Evolutionary conservation across 2,329 filamentous ascomycete species (phyloP).

Genomic region (Trichophyton rubrum): DNA sequence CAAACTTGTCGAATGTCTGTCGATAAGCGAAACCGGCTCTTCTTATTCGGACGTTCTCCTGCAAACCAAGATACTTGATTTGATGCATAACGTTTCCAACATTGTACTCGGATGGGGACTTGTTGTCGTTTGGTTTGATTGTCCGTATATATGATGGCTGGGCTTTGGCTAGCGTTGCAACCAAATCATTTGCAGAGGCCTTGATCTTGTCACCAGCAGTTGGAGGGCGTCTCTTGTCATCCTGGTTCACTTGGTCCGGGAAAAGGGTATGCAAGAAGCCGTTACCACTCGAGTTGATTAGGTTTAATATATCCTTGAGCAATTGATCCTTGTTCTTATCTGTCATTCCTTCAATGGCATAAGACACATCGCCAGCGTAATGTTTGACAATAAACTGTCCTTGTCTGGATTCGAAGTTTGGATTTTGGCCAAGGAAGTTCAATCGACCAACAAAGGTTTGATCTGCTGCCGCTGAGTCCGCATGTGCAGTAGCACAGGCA

Average conservation of each 20-base stretch:
- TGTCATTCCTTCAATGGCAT: slow-evolving; percentile 90
- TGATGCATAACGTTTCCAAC: slow-evolving; percentile 87
- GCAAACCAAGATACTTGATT: slow-evolving; percentile 97
- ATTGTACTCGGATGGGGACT: slow-evolving; percentile 88
- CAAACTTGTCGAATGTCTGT: slow-evolving; percentile 95
- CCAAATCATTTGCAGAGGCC: slow-evolving; percentile 82
- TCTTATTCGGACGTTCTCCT: slow-evolving; percentile 96
- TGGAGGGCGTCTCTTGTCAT: slow-evolving; percentile 86
- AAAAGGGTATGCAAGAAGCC: slow-evolving; percentile 78
- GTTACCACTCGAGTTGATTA: slow-evolving; percentile 75
- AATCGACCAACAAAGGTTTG: slow-evolving; percentile 90
- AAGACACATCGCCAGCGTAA: slow-evolving; percentile 92
- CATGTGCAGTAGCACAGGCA: slow-evolving; percentile 95
- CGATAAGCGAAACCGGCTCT: slow-evolving; percentile 93
- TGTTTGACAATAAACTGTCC: slow-evolving; percentile 98
- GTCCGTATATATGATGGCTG: slow-evolving; percentile 96
- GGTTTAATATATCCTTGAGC: slow-evolving; percentile 79
- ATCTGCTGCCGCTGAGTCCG: slow-evolving; percentile 86
- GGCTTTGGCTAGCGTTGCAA: slow-evolving; percentile 92
- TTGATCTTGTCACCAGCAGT: slow-evolving; percentile 96
- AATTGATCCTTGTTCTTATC: slow-evolving; percentile 99
- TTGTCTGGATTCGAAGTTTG: slow-evolving; percentile 82
- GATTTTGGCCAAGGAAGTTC: slow-evolving; percentile 73
- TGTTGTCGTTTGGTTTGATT: slow-evolving; percentile 99
- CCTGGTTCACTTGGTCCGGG: slow-evolving; percentile 84